Conservation (phyloP, 2,329 filamentous ascomycete species). For the Penicillium expansum region DNA sequence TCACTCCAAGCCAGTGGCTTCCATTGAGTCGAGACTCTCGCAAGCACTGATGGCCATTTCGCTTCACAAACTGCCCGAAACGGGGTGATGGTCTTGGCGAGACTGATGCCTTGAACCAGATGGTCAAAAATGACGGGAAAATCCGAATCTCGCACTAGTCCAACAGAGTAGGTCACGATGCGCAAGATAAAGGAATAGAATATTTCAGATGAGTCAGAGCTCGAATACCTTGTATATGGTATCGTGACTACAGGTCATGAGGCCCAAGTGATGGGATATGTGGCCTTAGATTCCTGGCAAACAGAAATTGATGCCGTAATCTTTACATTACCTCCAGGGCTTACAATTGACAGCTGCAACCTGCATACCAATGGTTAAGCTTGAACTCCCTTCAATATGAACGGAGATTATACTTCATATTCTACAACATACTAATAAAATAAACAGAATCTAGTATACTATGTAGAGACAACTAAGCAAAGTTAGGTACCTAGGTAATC, state of each 20-base stretch:
- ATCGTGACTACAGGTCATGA: not conserved
- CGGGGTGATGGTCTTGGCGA: not conserved
- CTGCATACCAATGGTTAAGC: not conserved
- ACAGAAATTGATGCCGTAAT: not conserved
- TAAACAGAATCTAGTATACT: not conserved
- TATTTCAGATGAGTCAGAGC: not conserved
- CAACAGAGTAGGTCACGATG: not conserved
- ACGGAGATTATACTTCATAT: too few species aligned
- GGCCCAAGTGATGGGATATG: not conserved
- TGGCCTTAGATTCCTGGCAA: not conserved
- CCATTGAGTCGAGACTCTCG: not conserved
- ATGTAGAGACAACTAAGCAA: too few species aligned
- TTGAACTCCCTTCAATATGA: not conserved
- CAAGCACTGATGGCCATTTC: not conserved
- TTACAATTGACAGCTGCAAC: too few species aligned
- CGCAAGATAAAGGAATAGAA: not conserved
- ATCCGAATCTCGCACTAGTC: not conserved
- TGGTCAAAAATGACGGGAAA: not conserved
- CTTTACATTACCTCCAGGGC: too few species aligned
- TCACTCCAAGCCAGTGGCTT: not conserved
- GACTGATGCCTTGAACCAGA: not conserved
- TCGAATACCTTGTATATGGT: not conserved
- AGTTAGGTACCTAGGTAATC: too few species aligned
- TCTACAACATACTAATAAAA: not conserved
- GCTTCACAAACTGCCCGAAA: slow-evolving; percentile 10